Evolutionary conservation across 352 stramenopile species (phyloP), one percentile per base, ranked within the genome.

Genomic region (Aphanomyces cochlioides): DNA sequence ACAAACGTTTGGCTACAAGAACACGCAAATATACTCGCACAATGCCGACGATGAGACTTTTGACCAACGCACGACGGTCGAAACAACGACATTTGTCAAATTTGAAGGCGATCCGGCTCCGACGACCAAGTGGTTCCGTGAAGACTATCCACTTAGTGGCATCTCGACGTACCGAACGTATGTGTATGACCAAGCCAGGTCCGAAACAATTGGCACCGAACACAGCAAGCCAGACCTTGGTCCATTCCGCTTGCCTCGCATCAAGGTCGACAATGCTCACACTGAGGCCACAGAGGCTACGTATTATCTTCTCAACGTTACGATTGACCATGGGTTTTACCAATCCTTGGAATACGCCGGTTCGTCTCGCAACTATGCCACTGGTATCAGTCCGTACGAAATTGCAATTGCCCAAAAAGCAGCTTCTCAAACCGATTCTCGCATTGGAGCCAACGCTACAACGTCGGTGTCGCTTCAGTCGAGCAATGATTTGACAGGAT

Each of bases 21-120:
- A 89, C 63, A 76, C 56, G 15, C 81, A 88, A 28, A 72, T 78
- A 67, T 86, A 85, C 59, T 67, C 72, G 0, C 74, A 82, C 34
- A 74, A 87, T 41, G 78, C 72, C 34, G 69, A 86, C 40, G 64
- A 82, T 19, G 74, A 79, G 38, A 77, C 64, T 47, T 89, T 90
- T 37, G 76, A 85, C 17, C 76, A 75, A 21, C 72, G 58, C 13
- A 80, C 78, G 5, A 73, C 66, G 8, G 74, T 85, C 66, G 77
- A 76, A 40, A 83, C 79, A 15, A 59, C 59, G 43, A 69, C 75
- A 21, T 69, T 28, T 6, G 69, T 77, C 43, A 40, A 65, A 37
- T 61, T 63, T 3, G 40, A 64, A 15, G 28, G 28, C 2, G 37
- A 47, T 19, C 67, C 66, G 39, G 28, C 21, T 45, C 40, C 59